These are phyloP conservation scores for Vaccinium macrocarpon DNA, from an alignment of 148 eudicot species.

Conservation along the genomic window DNA sequence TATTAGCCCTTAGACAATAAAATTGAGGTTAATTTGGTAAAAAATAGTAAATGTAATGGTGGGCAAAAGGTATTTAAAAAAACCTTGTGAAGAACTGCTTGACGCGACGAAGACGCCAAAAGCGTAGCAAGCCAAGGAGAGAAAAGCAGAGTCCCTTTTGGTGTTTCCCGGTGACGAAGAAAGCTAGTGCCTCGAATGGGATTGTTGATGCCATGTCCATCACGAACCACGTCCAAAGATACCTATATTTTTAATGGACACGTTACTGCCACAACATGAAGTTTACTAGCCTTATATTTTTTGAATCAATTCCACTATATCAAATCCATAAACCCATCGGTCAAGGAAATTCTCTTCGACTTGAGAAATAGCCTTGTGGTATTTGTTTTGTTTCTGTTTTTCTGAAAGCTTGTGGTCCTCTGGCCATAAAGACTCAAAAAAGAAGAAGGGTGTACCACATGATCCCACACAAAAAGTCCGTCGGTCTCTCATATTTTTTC, in stretches of 20 bases:
- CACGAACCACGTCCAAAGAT: constrained; percentile 74
- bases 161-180: constrained; percentile 50
- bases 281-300: neutral
- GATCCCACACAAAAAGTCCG: too few species aligned
- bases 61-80: neutral
- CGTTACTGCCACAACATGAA: neutral
- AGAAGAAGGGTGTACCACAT: too few species aligned
- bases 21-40: too few species aligned
- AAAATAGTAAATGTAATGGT: neutral
- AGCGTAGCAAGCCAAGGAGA: constrained; percentile 60
- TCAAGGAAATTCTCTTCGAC: neutral
- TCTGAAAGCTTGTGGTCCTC: neutral
- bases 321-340: neutral
- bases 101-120: constrained; percentile 80
- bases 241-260: constrained; percentile 32
- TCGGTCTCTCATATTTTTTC: too few species aligned
- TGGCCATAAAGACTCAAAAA: too few species aligned
- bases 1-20: too few species aligned
- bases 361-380: neutral
- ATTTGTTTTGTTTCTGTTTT: too few species aligned
- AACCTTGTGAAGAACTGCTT: constrained; percentile 78
- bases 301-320: neutral
- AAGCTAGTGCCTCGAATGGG: constrained; percentile 64
- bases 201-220: constrained; percentile 87
- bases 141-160: constrained; percentile 44